phyloP scores from a whole-genome alignment of 345 rosid species.

The Eucalyptus sp. region DNA sequence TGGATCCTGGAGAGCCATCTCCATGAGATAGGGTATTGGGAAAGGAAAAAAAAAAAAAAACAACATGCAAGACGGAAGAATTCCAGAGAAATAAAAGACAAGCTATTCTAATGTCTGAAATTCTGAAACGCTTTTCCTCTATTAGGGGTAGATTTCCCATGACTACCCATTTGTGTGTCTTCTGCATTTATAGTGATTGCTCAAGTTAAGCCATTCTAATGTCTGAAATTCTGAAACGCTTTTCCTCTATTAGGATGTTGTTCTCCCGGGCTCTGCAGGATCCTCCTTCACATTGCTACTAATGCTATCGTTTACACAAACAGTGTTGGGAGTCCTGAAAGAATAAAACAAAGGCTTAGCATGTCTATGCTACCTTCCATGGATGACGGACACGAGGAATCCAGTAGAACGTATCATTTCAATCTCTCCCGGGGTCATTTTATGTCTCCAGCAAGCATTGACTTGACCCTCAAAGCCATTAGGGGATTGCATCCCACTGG shows the following conservation, averaged over 20 bases:
- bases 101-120: neutral
- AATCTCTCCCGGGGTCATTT: conserved; percentile 46
- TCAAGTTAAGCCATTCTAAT: neutral
- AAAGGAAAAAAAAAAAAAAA: neutral
- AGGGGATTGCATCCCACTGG: conserved; percentile 83
- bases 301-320: neutral
- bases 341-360: neutral
- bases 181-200: neutral
- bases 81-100: neutral
- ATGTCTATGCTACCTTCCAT: conserved; percentile 62
- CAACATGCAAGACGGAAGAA: neutral
- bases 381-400: conserved; percentile 87
- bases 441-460: conserved; percentile 95
- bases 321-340: neutral
- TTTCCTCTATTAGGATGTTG: neutral
- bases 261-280: neutral
- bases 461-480: conserved; percentile 87
- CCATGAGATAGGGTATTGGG: neutral
- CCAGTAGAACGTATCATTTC: conserved; percentile 57
- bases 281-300: neutral
- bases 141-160: neutral
- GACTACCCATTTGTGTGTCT: neutral
- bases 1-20: neutral
- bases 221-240: neutral
- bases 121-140: too few species aligned